Base-by-base conservation (phyloP, 2,329 filamentous ascomycete genomes). In the Lecanosticta acicola region DNA sequence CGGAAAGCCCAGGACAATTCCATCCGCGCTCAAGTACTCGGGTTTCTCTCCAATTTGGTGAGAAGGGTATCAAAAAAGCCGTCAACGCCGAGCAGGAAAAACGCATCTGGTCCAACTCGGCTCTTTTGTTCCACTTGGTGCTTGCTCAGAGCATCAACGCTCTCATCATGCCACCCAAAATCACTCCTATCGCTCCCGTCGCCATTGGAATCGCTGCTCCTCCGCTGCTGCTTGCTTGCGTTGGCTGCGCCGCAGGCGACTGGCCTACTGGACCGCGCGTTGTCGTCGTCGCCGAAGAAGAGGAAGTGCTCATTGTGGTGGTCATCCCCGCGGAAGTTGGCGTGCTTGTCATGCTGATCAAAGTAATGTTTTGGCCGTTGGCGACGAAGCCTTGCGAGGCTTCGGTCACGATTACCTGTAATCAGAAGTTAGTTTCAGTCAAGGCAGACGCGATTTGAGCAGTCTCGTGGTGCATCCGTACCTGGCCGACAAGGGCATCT, bases 401-500 rank as follows among this genome's bases (percentile, higher is more conserved):
- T 24, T 44, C 43, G 14, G 48, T 48, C 4, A 54, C 48, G 4
- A 24, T 16, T 2, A 49, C 43, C 3, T 44, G 46, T 26, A n/a
- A n/a, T n/a, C n/a, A n/a, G n/a, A n/a, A n/a, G n/a, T n/a, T n/a
- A n/a, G n/a, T n/a, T n/a, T n/a, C n/a, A n/a, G n/a, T n/a, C n/a
- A n/a, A n/a, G n/a, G n/a, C n/a, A n/a, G n/a, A n/a, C n/a, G n/a
- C n/a, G n/a, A n/a, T n/a, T n/a, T n/a, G n/a, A n/a, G n/a, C n/a
- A n/a, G n/a, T n/a, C n/a, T n/a, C n/a, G n/a, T n/a, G n/a, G n/a
- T n/a, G n/a, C n/a, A n/a, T n/a, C n/a, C n/a, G n/a, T n/a, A n/a
- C n/a, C n/a, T n/a, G n/a, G n/a, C 51, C 51, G 1, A 54, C 51
- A 3, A 54, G 29, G 4, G 51, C 51, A 26, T 41, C 49, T 4